A percentile compares a stretch with the other conserved stretches of the same genome.
Evolutionary conservation across 352 stramenopile species (phyloP).

Genomic region (Phytophthora boehmeriae): DNA sequence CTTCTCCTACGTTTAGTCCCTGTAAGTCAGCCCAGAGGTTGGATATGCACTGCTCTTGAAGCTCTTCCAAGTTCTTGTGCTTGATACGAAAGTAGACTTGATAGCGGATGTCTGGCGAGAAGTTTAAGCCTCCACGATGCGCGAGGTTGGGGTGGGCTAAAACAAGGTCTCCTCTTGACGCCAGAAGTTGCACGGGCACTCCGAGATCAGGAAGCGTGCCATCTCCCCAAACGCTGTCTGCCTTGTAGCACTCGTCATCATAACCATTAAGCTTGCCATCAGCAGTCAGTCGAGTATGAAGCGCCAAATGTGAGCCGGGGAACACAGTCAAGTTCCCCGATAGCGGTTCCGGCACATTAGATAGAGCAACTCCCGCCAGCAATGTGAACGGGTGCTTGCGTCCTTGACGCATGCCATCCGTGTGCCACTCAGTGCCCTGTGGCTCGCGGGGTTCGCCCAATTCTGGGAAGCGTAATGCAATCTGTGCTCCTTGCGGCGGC

Average conservation of each 20-base stretch:
- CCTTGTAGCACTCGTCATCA: conserved; percentile 63
- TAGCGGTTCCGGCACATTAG: conserved; percentile 61
- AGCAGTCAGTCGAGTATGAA: conserved; percentile 55
- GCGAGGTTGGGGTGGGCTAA: conserved; percentile 77
- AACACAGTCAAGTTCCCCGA: conserved; percentile 82
- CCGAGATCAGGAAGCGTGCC: conserved; percentile 73
- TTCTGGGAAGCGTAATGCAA: conserved; percentile 78
- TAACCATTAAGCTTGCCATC: conserved; percentile 61
- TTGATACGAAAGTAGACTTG: conserved; percentile 88
- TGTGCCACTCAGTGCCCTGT: conserved; percentile 81
- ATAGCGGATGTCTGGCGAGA: conserved; percentile 81
- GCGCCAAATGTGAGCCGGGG: conserved; percentile 54
- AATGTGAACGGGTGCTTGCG: conserved; percentile 74
- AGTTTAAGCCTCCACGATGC: conserved; percentile 81
- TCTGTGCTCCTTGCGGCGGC: conserved; percentile 61
- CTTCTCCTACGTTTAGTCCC: conserved; percentile 37
- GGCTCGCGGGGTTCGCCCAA: conserved; percentile 66
- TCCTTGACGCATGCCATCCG: conserved; percentile 80
- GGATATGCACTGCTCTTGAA: conserved; percentile 27
- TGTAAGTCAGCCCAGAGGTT: conserved; percentile 66
- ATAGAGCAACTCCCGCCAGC: conserved; percentile 72
- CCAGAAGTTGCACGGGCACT: conserved; percentile 62
- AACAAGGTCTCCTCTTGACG: conserved; percentile 64
- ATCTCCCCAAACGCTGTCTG: conserved; percentile 80
- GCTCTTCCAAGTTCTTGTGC: conserved; percentile 53